phyloP scores from a whole-genome alignment of 352 stramenopile genomes.

The Globisporangium solare region DNA sequence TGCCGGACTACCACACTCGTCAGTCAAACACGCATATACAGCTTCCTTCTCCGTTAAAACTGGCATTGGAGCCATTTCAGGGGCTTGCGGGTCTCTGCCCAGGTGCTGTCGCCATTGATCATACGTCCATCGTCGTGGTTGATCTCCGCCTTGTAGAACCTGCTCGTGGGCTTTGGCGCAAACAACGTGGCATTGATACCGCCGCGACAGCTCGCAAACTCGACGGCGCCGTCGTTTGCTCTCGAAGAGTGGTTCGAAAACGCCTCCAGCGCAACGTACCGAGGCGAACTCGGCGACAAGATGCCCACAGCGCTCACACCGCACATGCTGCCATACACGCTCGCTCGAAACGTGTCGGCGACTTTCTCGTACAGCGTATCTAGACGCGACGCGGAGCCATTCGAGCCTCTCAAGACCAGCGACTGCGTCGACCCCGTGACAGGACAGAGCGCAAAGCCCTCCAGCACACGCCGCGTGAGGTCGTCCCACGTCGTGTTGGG shows the following conservation, averaged over 20 bases:
- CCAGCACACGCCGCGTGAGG: slow-evolving; percentile 4
- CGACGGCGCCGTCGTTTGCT: slow-evolving; percentile 30
- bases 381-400: background rate
- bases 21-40: too few relatives aligned
- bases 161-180: slow-evolving; percentile 9
- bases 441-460: slow-evolving; percentile 8
- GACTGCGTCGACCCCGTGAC: slow-evolving; percentile 6
- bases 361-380: slow-evolving; percentile 14
- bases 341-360: background rate
- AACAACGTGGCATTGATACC: slow-evolving; percentile 12
- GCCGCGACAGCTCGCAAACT: slow-evolving; percentile 23
- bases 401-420: background rate
- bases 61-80: slow-evolving; percentile 42
- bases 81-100: slow-evolving; percentile 33
- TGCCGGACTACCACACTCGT: too few relatives aligned
- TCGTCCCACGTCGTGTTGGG: slow-evolving; percentile 11
- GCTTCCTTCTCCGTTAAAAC: slow-evolving; percentile 15
- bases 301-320: slow-evolving; percentile 25
- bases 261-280: slow-evolving; percentile 13
- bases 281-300: slow-evolving; percentile 12
- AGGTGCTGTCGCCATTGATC: slow-evolving; percentile 27
- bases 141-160: slow-evolving; percentile 30
- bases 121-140: slow-evolving; percentile 33
- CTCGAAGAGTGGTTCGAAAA: slow-evolving; percentile 19
- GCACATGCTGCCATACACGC: slow-evolving; percentile 19